Percentiles rank a stretch among this genome's conserved stretches.
Evolutionary conservation across 441 rosid species (phyloP).

Genomic region (Mallotus japonicus): DNA sequence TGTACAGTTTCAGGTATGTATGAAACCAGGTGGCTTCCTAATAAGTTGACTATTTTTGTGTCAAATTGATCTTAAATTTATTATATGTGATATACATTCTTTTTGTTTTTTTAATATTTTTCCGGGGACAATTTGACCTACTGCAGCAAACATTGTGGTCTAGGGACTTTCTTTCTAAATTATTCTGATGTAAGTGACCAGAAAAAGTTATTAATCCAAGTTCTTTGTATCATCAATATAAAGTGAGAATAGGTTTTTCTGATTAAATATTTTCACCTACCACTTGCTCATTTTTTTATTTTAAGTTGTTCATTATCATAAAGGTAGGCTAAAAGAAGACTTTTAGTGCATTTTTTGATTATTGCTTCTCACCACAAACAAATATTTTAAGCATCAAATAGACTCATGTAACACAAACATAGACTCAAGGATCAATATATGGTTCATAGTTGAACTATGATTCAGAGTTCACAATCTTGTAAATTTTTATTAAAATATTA

Average conservation of each 20-base stretch:
- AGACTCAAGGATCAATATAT: constrained; percentile 15
- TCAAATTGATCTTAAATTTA: neutral
- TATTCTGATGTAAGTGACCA: constrained; percentile 4
- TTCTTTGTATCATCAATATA: constrained; percentile 3
- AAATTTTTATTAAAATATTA: constrained; percentile 18
- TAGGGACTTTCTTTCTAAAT: neutral
- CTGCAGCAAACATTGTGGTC: constrained; percentile 25
- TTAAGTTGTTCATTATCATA: constrained; percentile 18
- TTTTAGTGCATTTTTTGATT: constrained; percentile 5
- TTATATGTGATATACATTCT: neutral
- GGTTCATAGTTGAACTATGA: constrained; percentile 26
- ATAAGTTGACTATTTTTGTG: neutral
- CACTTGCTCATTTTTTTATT: constrained; percentile 24
- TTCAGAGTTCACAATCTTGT: constrained; percentile 30
- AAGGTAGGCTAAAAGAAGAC: constrained; percentile 42
- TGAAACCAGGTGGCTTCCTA: no score
- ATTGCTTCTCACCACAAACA: constrained; percentile 23
- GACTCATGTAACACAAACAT: constrained; percentile 7
- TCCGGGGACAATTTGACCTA: constrained; percentile 28
- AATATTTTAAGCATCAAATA: constrained; percentile 16
- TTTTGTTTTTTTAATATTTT: neutral
- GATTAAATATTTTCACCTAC: constrained; percentile 23
- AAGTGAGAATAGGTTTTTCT: constrained; percentile 13
- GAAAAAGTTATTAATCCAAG: neutral
- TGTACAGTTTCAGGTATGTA: no score